Evolutionary conservation across 352 stramenopile genomes (phyloP), one percentile per base, ranked within the genome.

Genomic region (Phytophthora nicotianae): DNA sequence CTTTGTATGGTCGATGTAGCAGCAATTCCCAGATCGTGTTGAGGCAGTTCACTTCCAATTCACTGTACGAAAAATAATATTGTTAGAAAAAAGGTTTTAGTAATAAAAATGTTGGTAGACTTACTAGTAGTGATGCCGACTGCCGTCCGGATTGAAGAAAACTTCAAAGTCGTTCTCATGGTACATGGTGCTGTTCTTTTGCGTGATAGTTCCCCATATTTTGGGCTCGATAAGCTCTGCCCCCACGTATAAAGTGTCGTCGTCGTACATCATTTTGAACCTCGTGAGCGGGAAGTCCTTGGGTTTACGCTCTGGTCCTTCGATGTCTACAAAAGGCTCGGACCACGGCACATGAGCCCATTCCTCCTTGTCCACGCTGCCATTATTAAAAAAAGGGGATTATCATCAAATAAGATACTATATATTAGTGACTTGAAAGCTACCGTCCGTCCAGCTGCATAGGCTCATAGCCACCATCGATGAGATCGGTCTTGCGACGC

Each of bases 91-190:
- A 20, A 41, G 17, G 19, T 19, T 20, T 19, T n/a, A n/a, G n/a
- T n/a, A n/a, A n/a, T n/a, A n/a, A n/a, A 41, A 20, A 41, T 48
- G 11, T 17, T 21, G 20, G 21, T 20, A 21, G 17, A 35, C 75
- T 50, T 54, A 91, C 77, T 97, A 97, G 72, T 98, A 98, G 58
- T 94, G 75, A 58, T 96, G 83, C 62, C 77, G 77, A 50, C 70
- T 91, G 21, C 84, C 84, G 55, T 88, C 76, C 8, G 85, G 86
- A 68, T 98, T 83, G n/a, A 98, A 75, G 56, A 98, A 98, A 8
- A 98, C 83, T 62, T 98, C 91, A 78, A 97, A 97, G 76, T 98
- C 89, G 58, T 96, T 97, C 63, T 98, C 89, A 43, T 95, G 83
- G 70, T 93, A 96, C 75, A 94, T 79, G 16, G 83, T 86, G 11